Percentiles rank a stretch among this genome's conserved stretches.
Conservation (phyloP, 2,329 filamentous ascomycete genomes). For the Apiospora saccharicola region DNA sequence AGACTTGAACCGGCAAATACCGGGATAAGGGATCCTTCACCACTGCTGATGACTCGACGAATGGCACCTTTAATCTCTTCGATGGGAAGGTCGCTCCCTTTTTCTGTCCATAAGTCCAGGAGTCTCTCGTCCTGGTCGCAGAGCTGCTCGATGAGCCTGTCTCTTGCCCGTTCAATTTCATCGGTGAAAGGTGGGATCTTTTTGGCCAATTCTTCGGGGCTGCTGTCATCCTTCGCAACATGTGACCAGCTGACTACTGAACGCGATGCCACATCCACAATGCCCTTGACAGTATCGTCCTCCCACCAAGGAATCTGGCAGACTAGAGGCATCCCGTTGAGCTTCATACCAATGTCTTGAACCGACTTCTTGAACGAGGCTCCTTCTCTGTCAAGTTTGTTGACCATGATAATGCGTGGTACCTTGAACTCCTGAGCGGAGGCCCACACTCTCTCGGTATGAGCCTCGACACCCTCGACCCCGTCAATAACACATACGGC, state of each 20-base stretch:
- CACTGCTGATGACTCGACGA: conserved; percentile 72
- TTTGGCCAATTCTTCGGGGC: conserved; percentile 52
- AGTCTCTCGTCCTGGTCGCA: conserved; percentile 89
- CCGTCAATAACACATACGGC: conserved; percentile 93
- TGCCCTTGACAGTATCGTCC: conserved; percentile 78
- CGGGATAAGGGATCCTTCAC: conserved; percentile 78
- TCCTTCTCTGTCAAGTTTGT: conserved; percentile 85
- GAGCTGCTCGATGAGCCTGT: conserved; percentile 80
- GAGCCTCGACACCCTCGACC: conserved; percentile 93
- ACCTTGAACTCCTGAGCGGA: conserved; percentile 88
- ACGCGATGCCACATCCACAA: conserved; percentile 83
- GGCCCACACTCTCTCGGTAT: conserved; percentile 95
- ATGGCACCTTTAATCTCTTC: conserved; percentile 76
- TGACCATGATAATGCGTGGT: conserved; percentile 81
- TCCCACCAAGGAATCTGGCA: conserved; percentile 97
- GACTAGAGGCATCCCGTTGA: conserved; percentile 86
- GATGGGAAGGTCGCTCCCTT: conserved; percentile 75
- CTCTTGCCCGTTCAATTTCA: conserved; percentile 79
- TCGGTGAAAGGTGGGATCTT: conserved; percentile 62
- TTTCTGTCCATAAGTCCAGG: conserved; percentile 83
- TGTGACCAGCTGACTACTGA: conserved; percentile 74
- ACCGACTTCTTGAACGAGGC: conserved; percentile 86
- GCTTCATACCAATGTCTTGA: conserved; percentile 80
- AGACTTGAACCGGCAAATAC: conserved; percentile 93
- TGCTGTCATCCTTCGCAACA: conserved; percentile 47